Conservation (phyloP, 768 basidiomycete genomes). For the Solioccasus polychromus region DNA sequence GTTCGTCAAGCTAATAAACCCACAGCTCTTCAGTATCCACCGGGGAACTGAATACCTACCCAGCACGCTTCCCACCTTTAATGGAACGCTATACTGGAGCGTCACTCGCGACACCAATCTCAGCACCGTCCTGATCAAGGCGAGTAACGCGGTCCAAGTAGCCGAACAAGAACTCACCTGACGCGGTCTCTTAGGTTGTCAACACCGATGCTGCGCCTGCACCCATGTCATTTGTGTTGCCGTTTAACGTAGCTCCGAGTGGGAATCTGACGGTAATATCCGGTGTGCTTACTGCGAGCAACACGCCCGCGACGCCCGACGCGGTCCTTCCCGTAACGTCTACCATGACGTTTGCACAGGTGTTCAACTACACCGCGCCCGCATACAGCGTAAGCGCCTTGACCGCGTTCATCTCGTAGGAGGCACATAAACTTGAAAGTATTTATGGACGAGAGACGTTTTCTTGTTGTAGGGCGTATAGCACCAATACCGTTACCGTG, state of each 20-base stretch:
- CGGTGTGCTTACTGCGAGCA: too few relatives aligned
- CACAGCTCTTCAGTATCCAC: conserved; percentile 59
- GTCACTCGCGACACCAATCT: conserved; percentile 32
- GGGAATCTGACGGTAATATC: conserved; percentile 50
- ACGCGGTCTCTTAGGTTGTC: conserved; percentile 39
- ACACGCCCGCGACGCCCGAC: conserved; percentile 51
- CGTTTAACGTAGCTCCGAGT: conserved; percentile 44
- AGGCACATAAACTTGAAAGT: too few relatives aligned
- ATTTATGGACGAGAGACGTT: too few relatives aligned
- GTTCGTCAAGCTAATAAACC: too few relatives aligned
- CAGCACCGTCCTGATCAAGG: conserved; percentile 55
- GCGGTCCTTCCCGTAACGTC: conserved; percentile 45
- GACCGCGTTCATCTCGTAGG: conserved; percentile 10
- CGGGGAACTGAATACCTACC: conserved; percentile 59
- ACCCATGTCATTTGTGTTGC: conserved; percentile 47
- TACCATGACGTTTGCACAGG: conserved; percentile 45
- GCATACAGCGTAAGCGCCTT: conserved; percentile 42
- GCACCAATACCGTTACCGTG: too few relatives aligned
- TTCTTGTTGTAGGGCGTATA: too few relatives aligned
- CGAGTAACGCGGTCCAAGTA: conserved; percentile 9
- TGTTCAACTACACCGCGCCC: conserved; percentile 54
- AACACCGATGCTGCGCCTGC: conserved; percentile 44
- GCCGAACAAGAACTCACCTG: too few relatives aligned
- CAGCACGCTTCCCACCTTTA: conserved; percentile 49
- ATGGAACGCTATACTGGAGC: conserved; percentile 61